A percentile compares a stretch with the other conserved stretches of the same genome.
Conservation (phyloP, 176 grass and related monocot genomes). For the Miscanthus lutarioriparius region DNA sequence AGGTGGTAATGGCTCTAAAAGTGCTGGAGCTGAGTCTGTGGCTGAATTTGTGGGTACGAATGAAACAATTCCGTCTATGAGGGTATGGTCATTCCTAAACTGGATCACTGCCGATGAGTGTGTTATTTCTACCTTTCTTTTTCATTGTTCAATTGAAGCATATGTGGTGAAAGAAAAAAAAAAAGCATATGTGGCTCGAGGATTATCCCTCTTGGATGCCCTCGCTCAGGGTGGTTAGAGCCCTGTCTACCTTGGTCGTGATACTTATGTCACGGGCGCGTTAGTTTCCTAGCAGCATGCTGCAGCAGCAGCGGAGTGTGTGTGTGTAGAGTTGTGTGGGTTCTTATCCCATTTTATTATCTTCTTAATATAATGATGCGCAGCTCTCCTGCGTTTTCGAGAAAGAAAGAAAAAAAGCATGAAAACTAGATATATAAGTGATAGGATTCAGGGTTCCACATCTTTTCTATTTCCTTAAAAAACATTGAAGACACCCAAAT, state of each 20-base stretch:
- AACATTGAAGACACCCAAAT: slow-evolving; percentile 2
- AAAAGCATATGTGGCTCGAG: too few species aligned
- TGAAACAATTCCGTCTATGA: slow-evolving; percentile 34
- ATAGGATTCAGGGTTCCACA: background rate
- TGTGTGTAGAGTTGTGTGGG: too few species aligned
- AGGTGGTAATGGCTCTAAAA: slow-evolving; percentile 33
- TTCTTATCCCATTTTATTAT: too few species aligned
- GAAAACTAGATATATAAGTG: background rate
- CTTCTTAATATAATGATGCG: too few species aligned
- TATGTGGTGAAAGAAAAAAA: background rate
- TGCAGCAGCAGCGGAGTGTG: too few species aligned
- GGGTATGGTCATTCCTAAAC: slow-evolving; percentile 40
- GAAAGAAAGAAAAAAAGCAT: background rate
- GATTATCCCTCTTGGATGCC: too few species aligned
- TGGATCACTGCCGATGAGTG: background rate
- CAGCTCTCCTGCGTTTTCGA: too few species aligned
- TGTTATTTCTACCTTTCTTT: background rate
- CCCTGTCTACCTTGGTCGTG: too few species aligned
- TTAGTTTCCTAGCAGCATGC: too few species aligned
- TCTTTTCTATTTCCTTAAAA: slow-evolving; percentile 8
- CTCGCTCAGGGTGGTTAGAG: too few species aligned
- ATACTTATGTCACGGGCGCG: too few species aligned
- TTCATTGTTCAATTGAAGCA: slow-evolving; percentile 9
- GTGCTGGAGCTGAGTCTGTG: slow-evolving; percentile 23
- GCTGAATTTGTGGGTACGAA: slow-evolving; percentile 33